These are phyloP conservation scores for Sporormia fimetaria DNA, from an alignment of 495 filamentous ascomycete species.

Conservation along the genomic window DNA sequence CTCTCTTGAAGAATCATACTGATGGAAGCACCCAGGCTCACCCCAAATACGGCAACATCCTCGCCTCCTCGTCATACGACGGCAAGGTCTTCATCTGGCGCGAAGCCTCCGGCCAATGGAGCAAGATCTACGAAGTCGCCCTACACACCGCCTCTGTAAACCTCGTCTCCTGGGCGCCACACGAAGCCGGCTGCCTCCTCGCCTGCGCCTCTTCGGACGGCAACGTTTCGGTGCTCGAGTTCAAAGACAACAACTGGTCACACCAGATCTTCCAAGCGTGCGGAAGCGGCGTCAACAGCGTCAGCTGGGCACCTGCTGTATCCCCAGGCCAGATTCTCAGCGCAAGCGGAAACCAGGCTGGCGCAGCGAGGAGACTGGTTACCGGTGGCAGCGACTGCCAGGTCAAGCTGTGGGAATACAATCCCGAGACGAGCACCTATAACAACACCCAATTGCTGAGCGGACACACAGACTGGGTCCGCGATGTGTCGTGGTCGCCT, in stretches of 20 bases:
- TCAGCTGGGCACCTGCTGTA: conserved; percentile 84
- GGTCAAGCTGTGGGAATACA: conserved; percentile 77
- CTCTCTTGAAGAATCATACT: neutral
- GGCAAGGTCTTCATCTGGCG: conserved; percentile 98
- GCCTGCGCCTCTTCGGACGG: conserved; percentile 91
- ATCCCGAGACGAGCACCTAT: conserved; percentile 43
- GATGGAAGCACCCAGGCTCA: conserved; percentile 50
- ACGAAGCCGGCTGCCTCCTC: conserved; percentile 87
- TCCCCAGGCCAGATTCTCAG: conserved; percentile 69
- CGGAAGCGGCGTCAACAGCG: conserved; percentile 83
- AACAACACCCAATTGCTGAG: conserved; percentile 41
- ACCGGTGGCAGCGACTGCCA: conserved; percentile 88
- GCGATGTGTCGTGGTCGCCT: conserved; percentile 93
- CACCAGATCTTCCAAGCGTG: conserved; percentile 85
- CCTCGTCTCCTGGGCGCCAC: conserved; percentile 91
- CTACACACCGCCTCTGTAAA: conserved; percentile 92
- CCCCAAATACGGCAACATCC: conserved; percentile 95
- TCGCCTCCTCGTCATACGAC: conserved; percentile 88
- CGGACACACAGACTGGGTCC: conserved; percentile 94
- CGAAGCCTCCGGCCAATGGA: conserved; percentile 53
- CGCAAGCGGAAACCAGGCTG: conserved; percentile 48
- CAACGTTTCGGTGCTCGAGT: conserved; percentile 84
- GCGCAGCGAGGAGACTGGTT: conserved; percentile 63
- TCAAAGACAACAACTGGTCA: conserved; percentile 81
- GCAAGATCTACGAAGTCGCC: conserved; percentile 77